Evolutionary conservation across 495 filamentous ascomycete genomes (phyloP).

Genomic region (Amphirosellinia nigrospora): DNA sequence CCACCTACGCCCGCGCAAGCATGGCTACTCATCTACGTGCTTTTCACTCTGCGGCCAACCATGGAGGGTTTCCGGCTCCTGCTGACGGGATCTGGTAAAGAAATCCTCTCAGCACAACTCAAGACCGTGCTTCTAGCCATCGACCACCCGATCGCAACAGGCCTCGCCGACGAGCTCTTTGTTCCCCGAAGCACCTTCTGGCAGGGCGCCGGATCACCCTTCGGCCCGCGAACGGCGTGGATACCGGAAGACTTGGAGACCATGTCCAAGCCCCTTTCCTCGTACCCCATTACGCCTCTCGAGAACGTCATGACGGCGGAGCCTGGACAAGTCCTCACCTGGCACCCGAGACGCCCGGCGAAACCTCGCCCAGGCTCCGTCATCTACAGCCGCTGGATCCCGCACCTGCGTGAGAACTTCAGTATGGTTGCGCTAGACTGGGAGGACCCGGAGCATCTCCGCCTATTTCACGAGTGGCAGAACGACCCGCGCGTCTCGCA

Average conservation of each 20-base stretch:
- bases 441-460: constrained; percentile 58
- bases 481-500: constrained; percentile 73
- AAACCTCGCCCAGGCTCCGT: constrained; percentile 68
- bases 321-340: constrained; percentile 39
- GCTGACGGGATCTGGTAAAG: constrained; percentile 48
- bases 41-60: constrained; percentile 60
- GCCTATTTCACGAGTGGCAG: constrained; percentile 70
- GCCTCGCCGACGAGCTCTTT: constrained; percentile 44
- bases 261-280: constrained; percentile 47
- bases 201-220: constrained; percentile 71
- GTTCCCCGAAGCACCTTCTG: constrained; percentile 64
- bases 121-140: constrained; percentile 59
- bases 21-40: constrained; percentile 66
- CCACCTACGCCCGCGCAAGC: constrained; percentile 62
- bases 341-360: constrained; percentile 64
- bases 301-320: constrained; percentile 60
- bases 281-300: constrained; percentile 61
- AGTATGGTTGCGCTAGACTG: constrained; percentile 68
- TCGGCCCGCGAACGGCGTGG: constrained; percentile 68
- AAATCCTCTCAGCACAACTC: constrained; percentile 55
- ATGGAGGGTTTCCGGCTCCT: constrained; percentile 61
- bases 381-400: constrained; percentile 71
- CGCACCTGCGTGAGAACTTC: constrained; percentile 69
- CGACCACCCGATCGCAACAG: constrained; percentile 48
- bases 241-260: constrained; percentile 46